Percentiles rank a stretch among this genome's conserved stretches.
These are phyloP conservation scores for Podaxis carcinomalis DNA, from an alignment of 768 basidiomycete genomes.

Conservation along the genomic window DNA sequence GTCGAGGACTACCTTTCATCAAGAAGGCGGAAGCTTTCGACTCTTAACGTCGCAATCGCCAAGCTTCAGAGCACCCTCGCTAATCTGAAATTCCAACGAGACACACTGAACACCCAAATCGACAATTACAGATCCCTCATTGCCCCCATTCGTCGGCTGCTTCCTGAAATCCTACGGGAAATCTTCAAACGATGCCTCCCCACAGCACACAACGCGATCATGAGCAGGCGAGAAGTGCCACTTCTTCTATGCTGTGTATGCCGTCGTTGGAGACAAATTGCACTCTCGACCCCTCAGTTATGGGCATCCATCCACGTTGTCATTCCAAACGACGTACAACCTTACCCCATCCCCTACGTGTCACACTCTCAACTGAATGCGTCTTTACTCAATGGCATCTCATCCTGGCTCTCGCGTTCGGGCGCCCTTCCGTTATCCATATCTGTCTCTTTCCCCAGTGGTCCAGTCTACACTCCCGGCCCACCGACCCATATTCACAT, in stretches of 20 bases:
- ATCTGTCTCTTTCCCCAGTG: not conserved
- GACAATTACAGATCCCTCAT: not conserved
- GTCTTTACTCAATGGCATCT: not conserved
- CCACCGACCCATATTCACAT: not conserved
- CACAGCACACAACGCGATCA: constrained; percentile 7
- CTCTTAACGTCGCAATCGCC: not conserved
- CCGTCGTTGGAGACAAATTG: constrained; percentile 17
- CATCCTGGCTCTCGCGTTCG: not conserved
- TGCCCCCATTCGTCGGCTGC: constrained; percentile 14
- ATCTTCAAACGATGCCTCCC: constrained; percentile 19
- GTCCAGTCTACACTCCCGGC: not conserved
- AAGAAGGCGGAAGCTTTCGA: not conserved
- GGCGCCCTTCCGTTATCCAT: not conserved
- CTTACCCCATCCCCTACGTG: not conserved
- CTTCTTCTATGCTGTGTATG: constrained; percentile 16
- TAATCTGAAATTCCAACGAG: not conserved
- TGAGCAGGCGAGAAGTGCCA: constrained; percentile 13
- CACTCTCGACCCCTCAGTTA: constrained; percentile 13
- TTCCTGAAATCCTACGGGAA: constrained; percentile 17
- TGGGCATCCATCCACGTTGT: constrained; percentile 18
- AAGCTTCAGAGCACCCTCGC: not conserved
- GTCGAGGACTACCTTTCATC: not conserved
- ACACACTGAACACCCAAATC: not conserved
- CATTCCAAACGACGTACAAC: not conserved
- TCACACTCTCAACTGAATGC: not conserved